A percentile compares a stretch with the other conserved stretches of the same genome.
Evolutionary conservation across 352 stramenopile genomes (phyloP).

Genomic region (Pythium volutum): DNA sequence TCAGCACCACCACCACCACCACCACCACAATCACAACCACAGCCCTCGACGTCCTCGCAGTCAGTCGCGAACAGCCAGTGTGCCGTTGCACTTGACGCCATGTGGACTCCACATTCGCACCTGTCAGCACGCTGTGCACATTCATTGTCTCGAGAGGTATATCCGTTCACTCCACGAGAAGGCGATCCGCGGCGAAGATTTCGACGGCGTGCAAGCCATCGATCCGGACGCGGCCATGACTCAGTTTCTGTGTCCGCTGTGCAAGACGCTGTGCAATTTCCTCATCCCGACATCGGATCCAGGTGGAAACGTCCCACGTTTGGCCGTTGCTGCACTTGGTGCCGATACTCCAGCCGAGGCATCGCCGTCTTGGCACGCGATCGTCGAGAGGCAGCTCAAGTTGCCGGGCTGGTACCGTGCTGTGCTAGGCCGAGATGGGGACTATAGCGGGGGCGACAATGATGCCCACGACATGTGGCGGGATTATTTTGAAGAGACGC

Average conservation of each 20-base stretch:
- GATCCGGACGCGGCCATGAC: slow-evolving; percentile 87
- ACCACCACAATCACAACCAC: slow-evolving; percentile 54
- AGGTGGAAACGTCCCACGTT: not conserved
- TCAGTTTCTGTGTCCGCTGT: slow-evolving; percentile 91
- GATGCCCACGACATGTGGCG: slow-evolving; percentile 76
- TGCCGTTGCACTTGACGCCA: slow-evolving; percentile 71
- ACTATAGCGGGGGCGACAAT: slow-evolving; percentile 41
- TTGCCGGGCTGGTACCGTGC: slow-evolving; percentile 66
- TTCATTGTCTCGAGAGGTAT: slow-evolving; percentile 84
- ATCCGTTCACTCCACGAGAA: slow-evolving; percentile 86
- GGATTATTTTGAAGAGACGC: slow-evolving; percentile 84
- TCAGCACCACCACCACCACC: slow-evolving; percentile 30
- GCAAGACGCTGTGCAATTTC: slow-evolving; percentile 92
- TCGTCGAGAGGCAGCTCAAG: slow-evolving; percentile 60
- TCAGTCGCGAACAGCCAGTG: slow-evolving; percentile 42
- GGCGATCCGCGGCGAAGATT: slow-evolving; percentile 84
- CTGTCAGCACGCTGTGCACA: slow-evolving; percentile 85
- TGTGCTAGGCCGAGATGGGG: slow-evolving; percentile 66
- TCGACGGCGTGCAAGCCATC: slow-evolving; percentile 86
- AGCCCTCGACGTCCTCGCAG: slow-evolving; percentile 48
- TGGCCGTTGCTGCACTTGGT: not conserved
- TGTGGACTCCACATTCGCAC: slow-evolving; percentile 83
- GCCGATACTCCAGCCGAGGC: slow-evolving; percentile 21
- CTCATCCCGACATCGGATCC: slow-evolving; percentile 80
- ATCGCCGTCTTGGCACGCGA: slow-evolving; percentile 39